Percentiles rank a stretch among this genome's conserved stretches.
Conservation (phyloP, 2,329 filamentous ascomycete species). For the Mycosphaerella arachidis region DNA sequence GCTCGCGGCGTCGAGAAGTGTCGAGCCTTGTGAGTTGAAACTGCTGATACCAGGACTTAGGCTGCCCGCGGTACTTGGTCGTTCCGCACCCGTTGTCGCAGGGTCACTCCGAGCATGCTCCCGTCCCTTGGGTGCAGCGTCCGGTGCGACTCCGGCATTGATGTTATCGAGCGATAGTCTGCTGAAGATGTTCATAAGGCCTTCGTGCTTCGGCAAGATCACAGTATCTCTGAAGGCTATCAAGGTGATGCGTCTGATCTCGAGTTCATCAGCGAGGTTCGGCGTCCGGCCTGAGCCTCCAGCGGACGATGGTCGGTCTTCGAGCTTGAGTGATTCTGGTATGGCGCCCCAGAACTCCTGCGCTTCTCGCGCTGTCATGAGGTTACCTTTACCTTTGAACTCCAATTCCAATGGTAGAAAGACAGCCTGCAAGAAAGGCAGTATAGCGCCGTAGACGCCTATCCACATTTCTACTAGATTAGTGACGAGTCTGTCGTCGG, state of each 20-base stretch:
- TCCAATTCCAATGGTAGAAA: constrained; percentile 91
- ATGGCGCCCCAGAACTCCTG: constrained; percentile 86
- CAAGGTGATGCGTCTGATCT: constrained; percentile 84
- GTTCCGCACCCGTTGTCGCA: constrained; percentile 30
- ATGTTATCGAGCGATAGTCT: constrained; percentile 78
- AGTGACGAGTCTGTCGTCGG: constrained; percentile 85
- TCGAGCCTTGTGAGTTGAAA: constrained; percentile 75
- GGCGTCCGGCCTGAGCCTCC: constrained; percentile 33
- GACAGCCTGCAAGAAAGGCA: constrained; percentile 92
- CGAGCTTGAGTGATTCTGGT: constrained; percentile 40
- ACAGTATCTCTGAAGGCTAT: constrained; percentile 84
- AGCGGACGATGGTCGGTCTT: constrained; percentile 41
- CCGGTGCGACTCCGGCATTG: constrained; percentile 41
- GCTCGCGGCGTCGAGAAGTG: constrained; percentile 64
- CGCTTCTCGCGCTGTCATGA: constrained; percentile 74
- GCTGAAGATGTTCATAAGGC: constrained; percentile 83
- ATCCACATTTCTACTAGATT: constrained; percentile 92
- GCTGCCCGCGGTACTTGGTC: constrained; percentile 64
- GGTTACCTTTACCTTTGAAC: constrained; percentile 75
- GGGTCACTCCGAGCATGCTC: constrained; percentile 31
- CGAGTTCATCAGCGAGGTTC: constrained; percentile 59
- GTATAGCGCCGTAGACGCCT: constrained; percentile 80
- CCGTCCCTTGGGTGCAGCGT: constrained; percentile 21
- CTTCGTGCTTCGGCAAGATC: constrained; percentile 83
- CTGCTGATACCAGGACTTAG: constrained; percentile 71